Evolutionary conservation across 768 basidiomycete genomes (phyloP).

Genomic region (Aureoboletus auriporus): DNA sequence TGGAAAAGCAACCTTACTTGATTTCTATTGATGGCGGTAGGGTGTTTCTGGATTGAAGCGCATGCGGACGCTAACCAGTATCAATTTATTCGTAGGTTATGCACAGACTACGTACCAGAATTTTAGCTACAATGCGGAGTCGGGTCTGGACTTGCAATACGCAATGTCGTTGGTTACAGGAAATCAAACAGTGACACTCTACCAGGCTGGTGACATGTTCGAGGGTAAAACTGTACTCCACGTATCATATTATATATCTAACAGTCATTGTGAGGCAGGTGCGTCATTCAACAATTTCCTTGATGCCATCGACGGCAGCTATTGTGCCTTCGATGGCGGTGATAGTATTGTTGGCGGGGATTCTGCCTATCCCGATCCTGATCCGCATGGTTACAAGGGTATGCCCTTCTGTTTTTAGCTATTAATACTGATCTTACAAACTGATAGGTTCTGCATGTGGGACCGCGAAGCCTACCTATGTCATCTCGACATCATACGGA

Average conservation of each 20-base stretch:
- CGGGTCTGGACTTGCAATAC: constrained; percentile 30
- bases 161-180: constrained; percentile 23
- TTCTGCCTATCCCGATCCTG: constrained; percentile 21
- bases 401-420: background rate
- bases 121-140: constrained; percentile 26
- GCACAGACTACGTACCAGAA: constrained; percentile 18
- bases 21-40: constrained; percentile 34
- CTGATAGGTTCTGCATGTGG: constrained; percentile 31
- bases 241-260: background rate
- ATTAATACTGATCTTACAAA: background rate
- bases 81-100: constrained; percentile 15
- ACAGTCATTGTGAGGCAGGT: constrained; percentile 13
- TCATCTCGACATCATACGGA: constrained; percentile 42
- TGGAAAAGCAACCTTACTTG: constrained; percentile 24
- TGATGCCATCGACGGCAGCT: constrained; percentile 34
- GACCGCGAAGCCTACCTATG: constrained; percentile 33
- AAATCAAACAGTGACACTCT: constrained; percentile 25
- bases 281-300: constrained; percentile 36
- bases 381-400: constrained; percentile 16
- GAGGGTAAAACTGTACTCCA: constrained; percentile 12
- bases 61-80: background rate
- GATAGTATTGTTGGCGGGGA: constrained; percentile 29
- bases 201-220: constrained; percentile 29
- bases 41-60: background rate
- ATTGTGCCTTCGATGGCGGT: constrained; percentile 35